Evolutionary conservation across 2,329 filamentous ascomycete genomes (phyloP), one percentile per base, ranked within the genome.

Genomic region (Epichloe sibirici): DNA sequence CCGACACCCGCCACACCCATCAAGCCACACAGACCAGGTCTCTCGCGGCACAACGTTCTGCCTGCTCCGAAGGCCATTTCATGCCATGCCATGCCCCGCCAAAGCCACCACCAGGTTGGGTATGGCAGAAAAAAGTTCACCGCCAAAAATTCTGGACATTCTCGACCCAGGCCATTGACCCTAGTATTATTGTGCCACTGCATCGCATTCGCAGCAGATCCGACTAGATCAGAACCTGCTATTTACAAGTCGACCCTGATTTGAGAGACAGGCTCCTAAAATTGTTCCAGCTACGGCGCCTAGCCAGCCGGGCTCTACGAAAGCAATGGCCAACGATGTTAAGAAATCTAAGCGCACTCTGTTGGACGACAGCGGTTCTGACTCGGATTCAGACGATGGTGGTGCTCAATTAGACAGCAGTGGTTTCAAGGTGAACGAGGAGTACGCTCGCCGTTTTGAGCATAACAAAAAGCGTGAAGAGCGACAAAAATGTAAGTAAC

Each of bases 401-500:
- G 68, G 67, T 48, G 66, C 65, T 21, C 58, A 61, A 12, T 60
- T 75, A 52, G 67, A 66, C 43, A 65, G 67, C 53, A 65, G 68
- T 43, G 73, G 73, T 52, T 78, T 97, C 66, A 90, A 86, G 66
- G 84, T 98, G 69, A 97, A 98, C 69, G 76, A 90, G 66, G 88
- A 94, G 50, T 98, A 85, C 67, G 93, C 93, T 44, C 82, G 80
- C 59, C 79, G 88, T 42, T 97, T 95, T 62, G 93, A 98, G 68
- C 79, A 97, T 71, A 98, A 98, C 72, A 96, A 97, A 74, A 95
- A 95, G 73, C 81, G 91, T 53, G 90, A 95, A 65, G 93, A 98
- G 66, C 73, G 82, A 57, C 84, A 90, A 15, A 77, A 79, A 63
- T 68, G 84, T 86, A 63, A 61, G 80, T 69, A 31, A 23, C 2